Evolutionary conservation across 1,284 basidiomycete genomes (phyloP), one percentile per base, ranked within the genome.

Genomic region (Rhizopogon hawkerae): DNA sequence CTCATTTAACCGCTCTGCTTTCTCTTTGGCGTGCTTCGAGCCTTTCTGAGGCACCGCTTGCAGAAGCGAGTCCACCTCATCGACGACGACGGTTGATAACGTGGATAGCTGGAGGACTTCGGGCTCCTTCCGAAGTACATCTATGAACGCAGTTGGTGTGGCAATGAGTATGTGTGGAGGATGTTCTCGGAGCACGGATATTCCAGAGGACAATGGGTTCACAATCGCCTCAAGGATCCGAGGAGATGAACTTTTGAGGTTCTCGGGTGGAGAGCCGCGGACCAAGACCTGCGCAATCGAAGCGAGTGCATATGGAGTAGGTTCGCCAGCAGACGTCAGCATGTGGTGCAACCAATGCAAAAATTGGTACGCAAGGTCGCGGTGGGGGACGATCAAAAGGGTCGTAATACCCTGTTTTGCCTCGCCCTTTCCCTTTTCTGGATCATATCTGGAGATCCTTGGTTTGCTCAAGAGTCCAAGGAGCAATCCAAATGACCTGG

Each of bases 11-110:
- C 65, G 69, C 54, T 68, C 62, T 10, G 70, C 54, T 74, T 63
- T 42, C 58, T 53, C 51, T 56, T 43, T 21, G 38, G 51, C 11
- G 35, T 49, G 33, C 56, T 46, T 61, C 67, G 57, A 59, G 67
- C 42, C 61, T 68, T 70, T 70, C 42, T 48, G 60, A 29, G 70
- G 75, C 51, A 71, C 65, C 14, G 67, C 77, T 52, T 76, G 76
- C 48, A 89, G 69, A 37, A 88, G 67, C 59, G 79, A 82, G 57
- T 89, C 87, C 38, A 78, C 80, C 60, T 89, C 86, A 56, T 89
- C 86, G 38, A 88, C 78, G 31, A 81, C 77, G 26, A 89, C 72
- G 1, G 74, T 75, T 5, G 75, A 75, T 38, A 85, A 64, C 23
- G 60, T 63, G 4, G 64, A 58, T 34, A 83, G 56, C 46, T 71